phyloP scores from a whole-genome alignment of 768 basidiomycete genomes.

The Suillus lakei region DNA sequence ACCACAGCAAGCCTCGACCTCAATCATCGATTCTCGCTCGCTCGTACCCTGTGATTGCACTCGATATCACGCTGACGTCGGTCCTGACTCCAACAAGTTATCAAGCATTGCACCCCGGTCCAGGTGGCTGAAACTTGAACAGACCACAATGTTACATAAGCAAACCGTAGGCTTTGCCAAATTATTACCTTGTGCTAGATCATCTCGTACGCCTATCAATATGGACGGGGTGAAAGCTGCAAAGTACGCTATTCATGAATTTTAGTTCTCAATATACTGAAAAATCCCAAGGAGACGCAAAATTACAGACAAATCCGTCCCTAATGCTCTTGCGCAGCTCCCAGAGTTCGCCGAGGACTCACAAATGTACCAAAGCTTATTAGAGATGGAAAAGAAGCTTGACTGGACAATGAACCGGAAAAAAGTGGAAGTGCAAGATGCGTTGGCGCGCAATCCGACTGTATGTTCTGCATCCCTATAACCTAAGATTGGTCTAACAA shows the following conservation, averaged over 20 bases:
- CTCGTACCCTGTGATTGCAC: no score
- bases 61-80: no score
- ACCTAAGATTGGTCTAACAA: constrained; percentile 14
- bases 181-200: background rate
- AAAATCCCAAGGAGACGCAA: constrained; percentile 65
- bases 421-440: constrained; percentile 88
- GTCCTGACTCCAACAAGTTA: no score
- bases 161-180: background rate
- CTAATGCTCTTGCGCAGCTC: constrained; percentile 74
- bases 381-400: constrained; percentile 88
- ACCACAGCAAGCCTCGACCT: no score
- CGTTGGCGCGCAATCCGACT: constrained; percentile 72
- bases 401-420: constrained; percentile 97
- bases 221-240: constrained; percentile 39
- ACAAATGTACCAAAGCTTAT: constrained; percentile 81
- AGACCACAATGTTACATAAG: constrained; percentile 1
- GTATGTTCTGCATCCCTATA: constrained; percentile 32
- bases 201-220: background rate
- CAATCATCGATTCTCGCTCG: no score
- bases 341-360: constrained; percentile 83
- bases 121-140: no score
- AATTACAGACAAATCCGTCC: constrained; percentile 78
- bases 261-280: background rate
- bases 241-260: constrained; percentile 30
- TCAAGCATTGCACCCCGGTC: no score